These are phyloP conservation scores for Pochonia chlamydosporia DNA, from an alignment of 2,329 filamentous ascomycete species.

Conservation along the genomic window DNA sequence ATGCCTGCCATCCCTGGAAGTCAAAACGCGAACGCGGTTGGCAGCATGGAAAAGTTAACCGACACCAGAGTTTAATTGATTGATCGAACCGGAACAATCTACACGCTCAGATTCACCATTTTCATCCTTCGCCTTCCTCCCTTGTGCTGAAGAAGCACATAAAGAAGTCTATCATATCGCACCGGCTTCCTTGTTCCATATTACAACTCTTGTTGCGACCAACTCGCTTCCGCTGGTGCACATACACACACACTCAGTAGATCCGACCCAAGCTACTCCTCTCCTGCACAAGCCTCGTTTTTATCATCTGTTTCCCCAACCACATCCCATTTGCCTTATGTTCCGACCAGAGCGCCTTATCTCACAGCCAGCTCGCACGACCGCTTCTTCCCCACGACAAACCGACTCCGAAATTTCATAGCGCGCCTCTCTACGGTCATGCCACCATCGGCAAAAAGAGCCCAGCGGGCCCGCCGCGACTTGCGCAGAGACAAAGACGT, in stretches of 20 bases:
- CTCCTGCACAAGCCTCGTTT: not conserved
- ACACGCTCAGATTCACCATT: too few species aligned
- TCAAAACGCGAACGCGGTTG: slow-evolving; percentile 26
- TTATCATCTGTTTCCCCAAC: not conserved
- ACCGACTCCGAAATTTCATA: not conserved
- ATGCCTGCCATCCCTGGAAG: slow-evolving; percentile 8
- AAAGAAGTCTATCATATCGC: not conserved
- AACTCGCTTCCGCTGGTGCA: not conserved
- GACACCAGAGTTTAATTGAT: slow-evolving; percentile 12
- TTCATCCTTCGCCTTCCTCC: not conserved
- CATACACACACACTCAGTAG: not conserved
- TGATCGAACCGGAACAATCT: not conserved
- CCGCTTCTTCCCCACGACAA: not conserved
- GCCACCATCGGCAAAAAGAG: slow-evolving; percentile 32
- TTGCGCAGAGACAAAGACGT: slow-evolving; percentile 30
- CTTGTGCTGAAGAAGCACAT: not conserved
- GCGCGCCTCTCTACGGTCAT: slow-evolving; percentile 18
- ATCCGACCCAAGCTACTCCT: not conserved
- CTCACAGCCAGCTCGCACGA: slow-evolving; percentile 6
- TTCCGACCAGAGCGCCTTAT: slow-evolving; percentile 1
- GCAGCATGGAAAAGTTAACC: slow-evolving; percentile 2
- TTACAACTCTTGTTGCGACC: not conserved
- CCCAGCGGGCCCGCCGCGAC: slow-evolving; percentile 32
- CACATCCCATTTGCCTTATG: not conserved
- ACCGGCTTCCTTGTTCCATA: not conserved